These are phyloP conservation scores for Drechslera avenae DNA, from an alignment of 2,329 filamentous ascomycete species.

Conservation along the genomic window DNA sequence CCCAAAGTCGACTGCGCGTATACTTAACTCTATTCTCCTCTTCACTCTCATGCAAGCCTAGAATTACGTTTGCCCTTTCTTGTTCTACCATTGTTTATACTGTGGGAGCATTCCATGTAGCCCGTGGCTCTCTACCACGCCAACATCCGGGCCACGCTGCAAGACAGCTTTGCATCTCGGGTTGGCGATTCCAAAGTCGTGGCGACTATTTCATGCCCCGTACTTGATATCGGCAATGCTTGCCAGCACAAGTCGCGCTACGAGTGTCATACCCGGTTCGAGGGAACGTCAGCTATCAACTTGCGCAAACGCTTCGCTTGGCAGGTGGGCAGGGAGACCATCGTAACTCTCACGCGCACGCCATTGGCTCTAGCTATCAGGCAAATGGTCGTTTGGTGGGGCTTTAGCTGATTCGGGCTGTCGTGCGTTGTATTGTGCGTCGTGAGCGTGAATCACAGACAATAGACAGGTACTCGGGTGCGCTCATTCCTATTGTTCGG, in stretches of 20 bases:
- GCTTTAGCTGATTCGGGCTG: slow-evolving; percentile 14
- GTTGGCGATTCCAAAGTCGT: slow-evolving; percentile 1
- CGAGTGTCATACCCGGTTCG: slow-evolving; percentile 5
- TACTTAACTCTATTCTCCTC: not conserved
- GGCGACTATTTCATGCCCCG: slow-evolving; percentile 2
- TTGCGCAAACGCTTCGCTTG: slow-evolving; percentile 19
- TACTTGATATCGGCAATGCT: not conserved
- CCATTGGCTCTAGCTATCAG: slow-evolving; percentile 11
- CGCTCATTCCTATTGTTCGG: slow-evolving; percentile 8
- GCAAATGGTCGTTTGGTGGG: slow-evolving; percentile 5
- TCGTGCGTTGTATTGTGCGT: slow-evolving; percentile 11
- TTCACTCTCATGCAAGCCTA: not conserved
- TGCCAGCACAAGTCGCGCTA: not conserved
- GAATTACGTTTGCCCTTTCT: not conserved
- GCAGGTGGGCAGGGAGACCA: slow-evolving; percentile 12
- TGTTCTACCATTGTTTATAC: not conserved
- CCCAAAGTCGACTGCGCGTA: not conserved
- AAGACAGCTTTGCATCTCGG: not conserved
- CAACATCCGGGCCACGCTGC: not conserved
- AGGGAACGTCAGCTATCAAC: slow-evolving; percentile 8
- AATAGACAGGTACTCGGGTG: slow-evolving; percentile 11
- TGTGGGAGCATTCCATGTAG: not conserved
- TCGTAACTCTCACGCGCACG: slow-evolving; percentile 6
- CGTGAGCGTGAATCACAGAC: slow-evolving; percentile 18
- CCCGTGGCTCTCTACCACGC: not conserved